These are phyloP conservation scores for Sisymbrium altissimum DNA, from an alignment of 345 rosid species.

Conservation along the genomic window DNA sequence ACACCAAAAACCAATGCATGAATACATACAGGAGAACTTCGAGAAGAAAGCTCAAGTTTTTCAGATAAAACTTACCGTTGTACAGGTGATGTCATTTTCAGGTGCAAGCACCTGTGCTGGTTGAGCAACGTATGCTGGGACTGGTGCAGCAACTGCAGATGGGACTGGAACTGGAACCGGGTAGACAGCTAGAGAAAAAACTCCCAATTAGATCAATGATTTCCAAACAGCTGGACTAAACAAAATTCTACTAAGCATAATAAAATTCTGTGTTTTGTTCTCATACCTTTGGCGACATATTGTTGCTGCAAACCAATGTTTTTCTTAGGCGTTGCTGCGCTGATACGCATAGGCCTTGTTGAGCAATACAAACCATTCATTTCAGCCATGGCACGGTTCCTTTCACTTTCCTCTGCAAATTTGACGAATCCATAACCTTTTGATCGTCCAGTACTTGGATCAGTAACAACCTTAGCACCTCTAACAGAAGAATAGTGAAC, in stretches of 20 bases:
- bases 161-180: conserved; percentile 28
- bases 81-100: conserved; percentile 70
- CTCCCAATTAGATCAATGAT: conserved; percentile 12
- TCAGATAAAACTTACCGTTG: conserved; percentile 58
- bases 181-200: conserved; percentile 28
- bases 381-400: conserved; percentile 89
- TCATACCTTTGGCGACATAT: conserved; percentile 61
- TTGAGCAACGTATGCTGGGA: conserved; percentile 58
- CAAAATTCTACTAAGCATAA: background rate
- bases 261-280: background rate
- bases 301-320: conserved; percentile 62
- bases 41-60: background rate
- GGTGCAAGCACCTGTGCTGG: conserved; percentile 59
- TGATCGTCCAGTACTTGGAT: conserved; percentile 93
- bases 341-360: conserved; percentile 89
- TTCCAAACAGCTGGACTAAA: conserved; percentile 2
- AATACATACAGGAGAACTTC: conserved; percentile 9
- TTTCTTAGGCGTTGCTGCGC: conserved; percentile 88
- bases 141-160: conserved; percentile 61
- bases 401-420: conserved; percentile 83
- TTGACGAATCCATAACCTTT: conserved; percentile 98
- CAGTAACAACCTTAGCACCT: conserved; percentile 99
- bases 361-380: conserved; percentile 96
- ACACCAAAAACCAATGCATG: conserved; percentile 28
- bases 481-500: conserved; percentile 77